Percentiles rank a stretch among this genome's conserved stretches.
These are phyloP conservation scores for Camptophora hylomeconis DNA, from an alignment of 2,329 filamentous ascomycete genomes.

Conservation along the genomic window DNA sequence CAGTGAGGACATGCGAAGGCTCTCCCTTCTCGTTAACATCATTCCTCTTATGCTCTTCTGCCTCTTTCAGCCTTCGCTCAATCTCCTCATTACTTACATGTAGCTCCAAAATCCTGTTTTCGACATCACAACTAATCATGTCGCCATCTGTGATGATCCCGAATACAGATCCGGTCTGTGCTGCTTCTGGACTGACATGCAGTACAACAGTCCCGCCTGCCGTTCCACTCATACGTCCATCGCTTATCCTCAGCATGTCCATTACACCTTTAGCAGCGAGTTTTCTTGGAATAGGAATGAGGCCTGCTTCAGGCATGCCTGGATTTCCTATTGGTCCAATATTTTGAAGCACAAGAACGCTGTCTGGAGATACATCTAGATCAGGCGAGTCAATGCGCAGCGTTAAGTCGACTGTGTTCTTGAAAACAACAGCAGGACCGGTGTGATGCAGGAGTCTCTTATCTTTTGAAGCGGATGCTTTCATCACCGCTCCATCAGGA, in stretches of 20 bases:
- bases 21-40: neutral
- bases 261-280: conserved; percentile 33
- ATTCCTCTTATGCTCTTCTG: conserved; percentile 1
- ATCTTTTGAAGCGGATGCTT: conserved; percentile 39
- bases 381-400: conserved; percentile 33
- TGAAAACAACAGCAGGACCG: conserved; percentile 36
- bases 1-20: conserved; percentile 1
- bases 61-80: conserved; percentile 23
- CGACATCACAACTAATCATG: conserved; percentile 33
- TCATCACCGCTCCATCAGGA: conserved; percentile 36
- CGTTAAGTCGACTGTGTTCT: conserved; percentile 34
- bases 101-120: conserved; percentile 28
- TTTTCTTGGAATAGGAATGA: conserved; percentile 39
- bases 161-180: conserved; percentile 33
- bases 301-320: conserved; percentile 40
- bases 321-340: conserved; percentile 40
- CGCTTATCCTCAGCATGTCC: conserved; percentile 41
- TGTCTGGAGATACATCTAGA: conserved; percentile 30
- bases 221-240: conserved; percentile 43
- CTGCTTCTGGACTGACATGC: conserved; percentile 41
- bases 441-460: conserved; percentile 30
- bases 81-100: conserved; percentile 31
- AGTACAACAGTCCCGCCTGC: conserved; percentile 42
- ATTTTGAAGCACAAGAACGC: conserved; percentile 35
- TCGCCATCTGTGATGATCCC: conserved; percentile 37